These are phyloP conservation scores for Euphorbia schlechtendalii DNA, from an alignment of 441 rosid genomes.

Conservation along the genomic window DNA sequence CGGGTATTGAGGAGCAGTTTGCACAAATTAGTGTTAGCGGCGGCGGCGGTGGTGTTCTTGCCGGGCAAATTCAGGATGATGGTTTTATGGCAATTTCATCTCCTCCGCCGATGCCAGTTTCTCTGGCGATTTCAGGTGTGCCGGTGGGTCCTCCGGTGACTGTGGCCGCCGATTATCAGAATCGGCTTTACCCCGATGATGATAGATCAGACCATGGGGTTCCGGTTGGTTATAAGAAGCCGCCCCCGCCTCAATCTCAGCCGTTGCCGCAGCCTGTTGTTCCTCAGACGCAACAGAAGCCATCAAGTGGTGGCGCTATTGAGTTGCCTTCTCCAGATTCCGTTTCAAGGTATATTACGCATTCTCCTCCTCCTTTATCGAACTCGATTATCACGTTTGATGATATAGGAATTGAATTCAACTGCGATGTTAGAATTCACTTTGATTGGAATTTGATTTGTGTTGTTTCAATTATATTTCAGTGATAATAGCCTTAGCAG, in stretches of 20 bases:
- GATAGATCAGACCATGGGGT: no score
- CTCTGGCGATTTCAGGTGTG: conserved; percentile 38
- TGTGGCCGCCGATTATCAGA: conserved; percentile 22
- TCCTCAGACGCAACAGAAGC: conserved; percentile 46
- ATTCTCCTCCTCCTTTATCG: neutral
- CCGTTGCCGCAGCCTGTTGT: conserved; percentile 46
- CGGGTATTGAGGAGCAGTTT: conserved; percentile 84
- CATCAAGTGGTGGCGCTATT: conserved; percentile 34
- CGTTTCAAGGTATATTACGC: conserved; percentile 56
- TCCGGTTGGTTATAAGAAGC: conserved; percentile 37
- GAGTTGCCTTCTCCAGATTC: conserved; percentile 90
- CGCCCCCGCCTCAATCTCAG: conserved; percentile 41
- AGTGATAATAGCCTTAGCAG: conserved; percentile 79
- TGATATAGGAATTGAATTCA: neutral
- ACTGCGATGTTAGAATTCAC: neutral
- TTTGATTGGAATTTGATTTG: conserved; percentile 25
- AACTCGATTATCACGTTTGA: neutral
- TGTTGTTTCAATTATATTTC: conserved; percentile 30
- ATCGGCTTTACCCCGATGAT: no score
- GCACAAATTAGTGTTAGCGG: conserved; percentile 32
- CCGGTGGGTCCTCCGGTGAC: conserved; percentile 28
- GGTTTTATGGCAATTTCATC: conserved; percentile 50
- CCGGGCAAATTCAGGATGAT: conserved; percentile 50
- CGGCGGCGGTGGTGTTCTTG: no score
- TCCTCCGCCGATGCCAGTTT: conserved; percentile 43